Conservation (phyloP, 2,329 filamentous ascomycete genomes). For the Torrubiella hemipterigena region DNA sequence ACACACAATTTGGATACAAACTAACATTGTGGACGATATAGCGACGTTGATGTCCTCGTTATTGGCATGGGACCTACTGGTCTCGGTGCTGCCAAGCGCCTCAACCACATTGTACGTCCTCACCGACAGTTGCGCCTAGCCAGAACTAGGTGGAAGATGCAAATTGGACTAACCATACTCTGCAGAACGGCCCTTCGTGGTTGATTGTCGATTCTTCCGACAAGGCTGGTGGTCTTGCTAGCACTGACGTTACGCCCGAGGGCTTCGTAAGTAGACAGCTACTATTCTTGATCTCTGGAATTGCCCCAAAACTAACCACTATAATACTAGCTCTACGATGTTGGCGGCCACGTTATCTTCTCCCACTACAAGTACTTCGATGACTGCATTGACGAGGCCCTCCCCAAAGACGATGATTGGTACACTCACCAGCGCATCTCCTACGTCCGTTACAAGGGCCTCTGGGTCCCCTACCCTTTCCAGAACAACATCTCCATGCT, state of each 20-base stretch:
- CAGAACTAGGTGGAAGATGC: too few relatives aligned
- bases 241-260: constrained; percentile 80
- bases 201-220: constrained; percentile 79
- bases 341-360: constrained; percentile 89
- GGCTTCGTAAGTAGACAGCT: constrained; percentile 66
- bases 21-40: constrained; percentile 20
- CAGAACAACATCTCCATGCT: constrained; percentile 96
- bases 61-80: constrained; percentile 90
- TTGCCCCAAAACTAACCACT: neutral
- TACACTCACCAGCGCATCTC: constrained; percentile 89
- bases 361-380: constrained; percentile 98
- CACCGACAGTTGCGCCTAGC: too few relatives aligned
- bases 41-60: constrained; percentile 81
- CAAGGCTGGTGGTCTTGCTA: constrained; percentile 78
- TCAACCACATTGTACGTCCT: constrained; percentile 78
- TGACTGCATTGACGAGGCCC: constrained; percentile 82
- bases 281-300: neutral
- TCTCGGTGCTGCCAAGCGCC: constrained; percentile 88
- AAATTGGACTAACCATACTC: constrained; percentile 13
- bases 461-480: constrained; percentile 93
- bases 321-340: constrained; percentile 66
- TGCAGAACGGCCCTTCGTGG: constrained; percentile 73
- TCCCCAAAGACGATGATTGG: constrained; percentile 81
- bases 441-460: constrained; percentile 79
- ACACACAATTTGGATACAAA: too few relatives aligned